These are phyloP conservation scores for Pezicula radicicola DNA, from an alignment of 2,329 filamentous ascomycete genomes.

Conservation along the genomic window DNA sequence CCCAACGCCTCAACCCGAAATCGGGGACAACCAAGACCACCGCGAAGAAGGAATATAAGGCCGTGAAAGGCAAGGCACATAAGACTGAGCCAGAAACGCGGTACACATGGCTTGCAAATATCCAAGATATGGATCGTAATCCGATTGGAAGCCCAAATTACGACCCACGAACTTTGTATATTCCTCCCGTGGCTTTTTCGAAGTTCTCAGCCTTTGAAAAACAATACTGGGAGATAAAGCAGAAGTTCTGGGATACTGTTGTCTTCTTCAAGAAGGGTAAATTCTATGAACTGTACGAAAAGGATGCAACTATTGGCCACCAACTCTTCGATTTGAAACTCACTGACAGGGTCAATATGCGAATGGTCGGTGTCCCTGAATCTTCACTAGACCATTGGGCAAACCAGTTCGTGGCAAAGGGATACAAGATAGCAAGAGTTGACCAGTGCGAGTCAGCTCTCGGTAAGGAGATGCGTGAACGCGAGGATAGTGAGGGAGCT, in stretches of 20 bases:
- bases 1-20: conserved; percentile 46
- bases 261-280: conserved; percentile 99
- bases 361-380: conserved; percentile 97
- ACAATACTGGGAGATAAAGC: conserved; percentile 99
- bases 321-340: conserved; percentile 97
- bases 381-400: conserved; percentile 96
- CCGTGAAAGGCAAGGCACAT: conserved; percentile 60
- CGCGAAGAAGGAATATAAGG: conserved; percentile 36
- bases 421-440: conserved; percentile 93
- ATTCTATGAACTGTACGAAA: conserved; percentile 98
- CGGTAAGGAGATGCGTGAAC: conserved; percentile 97
- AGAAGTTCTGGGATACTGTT: conserved; percentile 94
- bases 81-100: conserved; percentile 80
- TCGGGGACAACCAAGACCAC: conserved; percentile 34
- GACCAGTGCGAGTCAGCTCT: conserved; percentile 96
- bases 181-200: conserved; percentile 75
- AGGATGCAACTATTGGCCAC: conserved; percentile 93
- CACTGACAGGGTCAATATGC: conserved; percentile 98
- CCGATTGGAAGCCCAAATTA: conserved; percentile 80
- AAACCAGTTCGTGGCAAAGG: conserved; percentile 97
- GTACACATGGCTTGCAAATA: conserved; percentile 86
- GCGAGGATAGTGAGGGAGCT: conserved; percentile 52
- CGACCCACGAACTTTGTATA: conserved; percentile 85
- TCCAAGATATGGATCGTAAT: conserved; percentile 81
- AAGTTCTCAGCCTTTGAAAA: conserved; percentile 94